These are phyloP conservation scores for Penicillium hordei DNA, from an alignment of 2,329 filamentous ascomycete genomes.

Conservation along the genomic window DNA sequence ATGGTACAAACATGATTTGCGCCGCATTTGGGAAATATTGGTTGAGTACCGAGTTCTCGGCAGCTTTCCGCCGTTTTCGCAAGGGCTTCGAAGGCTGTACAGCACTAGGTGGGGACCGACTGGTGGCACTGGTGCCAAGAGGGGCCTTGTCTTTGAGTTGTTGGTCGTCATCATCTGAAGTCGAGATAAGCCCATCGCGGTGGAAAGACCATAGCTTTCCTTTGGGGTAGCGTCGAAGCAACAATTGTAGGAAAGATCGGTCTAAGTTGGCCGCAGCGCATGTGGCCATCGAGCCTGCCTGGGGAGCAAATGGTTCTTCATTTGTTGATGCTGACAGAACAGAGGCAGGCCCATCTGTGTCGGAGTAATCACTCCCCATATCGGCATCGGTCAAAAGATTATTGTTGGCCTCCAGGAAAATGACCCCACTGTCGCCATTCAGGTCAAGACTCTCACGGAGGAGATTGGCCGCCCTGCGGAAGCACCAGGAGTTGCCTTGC, in stretches of 20 bases:
- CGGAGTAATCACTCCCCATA: conserved; percentile 33
- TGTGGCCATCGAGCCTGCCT: conserved; percentile 27
- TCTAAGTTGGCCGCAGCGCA: conserved; percentile 35
- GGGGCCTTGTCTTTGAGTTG: conserved; percentile 17
- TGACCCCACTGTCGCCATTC: conserved; percentile 48
- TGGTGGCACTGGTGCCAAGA: conserved; percentile 10
- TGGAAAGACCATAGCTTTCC: conserved; percentile 53
- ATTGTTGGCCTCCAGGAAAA: conserved; percentile 37
- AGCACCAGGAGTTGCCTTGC: conserved; percentile 44
- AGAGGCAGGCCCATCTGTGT: conserved; percentile 30
- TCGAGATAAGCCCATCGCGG: conserved; percentile 43
- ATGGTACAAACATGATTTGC: conserved; percentile 52
- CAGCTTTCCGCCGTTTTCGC: conserved; percentile 32
- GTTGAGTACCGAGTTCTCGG: conserved; percentile 43
- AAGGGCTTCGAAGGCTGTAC: conserved; percentile 21
- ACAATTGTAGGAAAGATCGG: conserved; percentile 32
- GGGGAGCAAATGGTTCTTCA: conserved; percentile 38
- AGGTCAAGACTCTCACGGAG: conserved; percentile 51
- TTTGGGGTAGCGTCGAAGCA: conserved; percentile 48
- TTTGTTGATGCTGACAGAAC: conserved; percentile 39
- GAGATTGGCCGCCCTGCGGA: conserved; percentile 50
- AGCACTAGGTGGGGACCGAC: conserved; percentile 7
- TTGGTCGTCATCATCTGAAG: conserved; percentile 48
- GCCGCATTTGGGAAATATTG: conserved; percentile 49
- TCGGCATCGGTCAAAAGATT: conserved; percentile 30